phyloP scores from a whole-genome alignment of 176 grass and related monocot genomes.

The Paspalum notatum region DNA sequence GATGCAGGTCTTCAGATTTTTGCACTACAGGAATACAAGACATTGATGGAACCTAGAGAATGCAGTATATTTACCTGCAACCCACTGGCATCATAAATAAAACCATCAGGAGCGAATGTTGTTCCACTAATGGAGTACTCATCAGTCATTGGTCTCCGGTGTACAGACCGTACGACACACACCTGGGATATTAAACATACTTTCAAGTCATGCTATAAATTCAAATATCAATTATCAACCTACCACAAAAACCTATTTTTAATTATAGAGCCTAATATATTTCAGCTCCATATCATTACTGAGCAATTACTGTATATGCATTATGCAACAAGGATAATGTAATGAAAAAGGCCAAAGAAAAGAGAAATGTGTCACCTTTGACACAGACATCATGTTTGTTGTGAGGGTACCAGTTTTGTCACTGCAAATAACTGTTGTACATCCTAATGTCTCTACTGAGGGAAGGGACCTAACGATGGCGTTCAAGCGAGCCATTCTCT shows the following conservation, averaged over 20 bases:
- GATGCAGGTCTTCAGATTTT: slow-evolving; percentile 26
- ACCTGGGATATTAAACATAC: slow-evolving; percentile 58
- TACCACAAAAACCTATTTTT: slow-evolving; percentile 6
- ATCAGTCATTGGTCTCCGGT: slow-evolving; percentile 80
- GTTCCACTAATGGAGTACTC: slow-evolving; percentile 89
- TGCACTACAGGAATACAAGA: slow-evolving; percentile 31
- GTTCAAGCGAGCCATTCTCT: slow-evolving; percentile 98
- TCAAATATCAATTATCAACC: not conserved
- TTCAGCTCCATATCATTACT: slow-evolving; percentile 2
- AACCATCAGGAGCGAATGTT: slow-evolving; percentile 94
- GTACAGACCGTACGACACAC: slow-evolving; percentile 88
- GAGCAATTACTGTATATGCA: not conserved
- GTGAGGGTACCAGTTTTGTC: slow-evolving; percentile 99
- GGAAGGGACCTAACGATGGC: slow-evolving; percentile 94
- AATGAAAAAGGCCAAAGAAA: slow-evolving; percentile 36
- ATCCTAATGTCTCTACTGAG: slow-evolving; percentile 96
- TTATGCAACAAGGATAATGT: slow-evolving; percentile 32
- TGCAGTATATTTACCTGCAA: slow-evolving; percentile 59
- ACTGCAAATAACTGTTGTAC: slow-evolving; percentile 98
- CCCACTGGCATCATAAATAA: slow-evolving; percentile 83
- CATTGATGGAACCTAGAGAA: slow-evolving; percentile 10
- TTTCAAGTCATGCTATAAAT: slow-evolving; percentile 18
- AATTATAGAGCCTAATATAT: not conserved
- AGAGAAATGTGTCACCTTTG: slow-evolving; percentile 71
- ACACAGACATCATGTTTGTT: slow-evolving; percentile 99